A percentile compares a stretch with the other conserved stretches of the same genome.
Evolutionary conservation across 352 stramenopile species (phyloP).

Genomic region (Pythium apleroticum): DNA sequence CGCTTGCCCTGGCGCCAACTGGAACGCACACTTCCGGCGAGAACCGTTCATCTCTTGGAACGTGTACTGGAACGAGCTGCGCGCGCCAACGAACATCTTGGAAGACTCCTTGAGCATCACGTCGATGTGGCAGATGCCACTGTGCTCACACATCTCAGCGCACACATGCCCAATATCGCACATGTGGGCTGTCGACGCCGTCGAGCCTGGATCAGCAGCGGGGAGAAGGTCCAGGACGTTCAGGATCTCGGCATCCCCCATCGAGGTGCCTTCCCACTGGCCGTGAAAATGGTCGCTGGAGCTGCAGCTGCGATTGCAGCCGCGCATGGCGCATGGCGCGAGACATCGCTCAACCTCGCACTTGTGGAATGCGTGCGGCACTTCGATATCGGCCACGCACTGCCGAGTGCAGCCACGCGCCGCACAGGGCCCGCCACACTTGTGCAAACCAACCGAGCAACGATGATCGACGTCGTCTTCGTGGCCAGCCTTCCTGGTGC

Average conservation of each 20-base stretch:
- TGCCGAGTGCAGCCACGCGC: constrained; percentile 38
- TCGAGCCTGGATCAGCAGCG: constrained; percentile 41
- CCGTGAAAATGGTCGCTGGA: constrained; percentile 70
- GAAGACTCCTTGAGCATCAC: constrained; percentile 70
- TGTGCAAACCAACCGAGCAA: constrained; percentile 56
- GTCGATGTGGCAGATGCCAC: constrained; percentile 66
- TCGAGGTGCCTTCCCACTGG: constrained; percentile 39
- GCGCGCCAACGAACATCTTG: constrained; percentile 60
- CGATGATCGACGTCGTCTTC: constrained; percentile 33
- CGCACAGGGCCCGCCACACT: constrained; percentile 53
- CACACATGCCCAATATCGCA: constrained; percentile 57
- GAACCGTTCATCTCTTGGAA: constrained; percentile 82
- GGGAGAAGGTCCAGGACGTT: constrained; percentile 5
- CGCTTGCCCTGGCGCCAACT: constrained; percentile 41
- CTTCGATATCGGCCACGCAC: constrained; percentile 57
- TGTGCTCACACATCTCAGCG: constrained; percentile 48
- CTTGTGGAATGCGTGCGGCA: constrained; percentile 54
- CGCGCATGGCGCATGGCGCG: constrained; percentile 57
- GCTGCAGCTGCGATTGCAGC: constrained; percentile 50
- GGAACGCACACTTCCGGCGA: constrained; percentile 55
- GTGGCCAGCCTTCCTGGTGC: constrained; percentile 48
- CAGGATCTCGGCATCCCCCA: constrained; percentile 44
- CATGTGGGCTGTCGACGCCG: constrained; percentile 54
- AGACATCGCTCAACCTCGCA: constrained; percentile 62
- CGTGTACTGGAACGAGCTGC: constrained; percentile 65